A percentile compares a stretch with the other conserved stretches of the same genome.
Conservation (phyloP, 78 protist genomes). For the Dictyostelium capitatum region DNA sequence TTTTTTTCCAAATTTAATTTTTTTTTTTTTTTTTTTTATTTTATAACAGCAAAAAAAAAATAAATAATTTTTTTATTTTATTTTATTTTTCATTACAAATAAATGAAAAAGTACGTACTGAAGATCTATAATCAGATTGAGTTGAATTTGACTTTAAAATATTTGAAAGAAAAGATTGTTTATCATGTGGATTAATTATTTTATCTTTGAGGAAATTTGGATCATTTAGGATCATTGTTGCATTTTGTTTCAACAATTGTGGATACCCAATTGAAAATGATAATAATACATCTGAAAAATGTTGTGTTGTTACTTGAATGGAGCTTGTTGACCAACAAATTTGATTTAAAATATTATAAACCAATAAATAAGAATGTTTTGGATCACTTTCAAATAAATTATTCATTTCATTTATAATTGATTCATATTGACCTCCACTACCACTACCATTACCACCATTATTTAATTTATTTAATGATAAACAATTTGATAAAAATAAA, state of each 20-base stretch:
- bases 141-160: constrained; percentile 26
- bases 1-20: not conserved
- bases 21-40: not conserved
- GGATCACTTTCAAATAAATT: not conserved
- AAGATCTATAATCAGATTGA: constrained; percentile 12
- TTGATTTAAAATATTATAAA: constrained; percentile 45
- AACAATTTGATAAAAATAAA: not conserved
- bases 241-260: constrained; percentile 37
- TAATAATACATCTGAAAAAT: constrained; percentile 34
- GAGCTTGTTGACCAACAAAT: constrained; percentile 8
- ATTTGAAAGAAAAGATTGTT: constrained; percentile 30
- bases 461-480: not conserved
- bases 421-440: not conserved
- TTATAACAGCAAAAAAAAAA: too few species aligned
- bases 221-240: not conserved
- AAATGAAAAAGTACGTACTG: constrained; percentile 38
- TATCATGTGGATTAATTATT: constrained; percentile 4
- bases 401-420: not conserved
- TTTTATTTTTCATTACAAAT: constrained; percentile 32
- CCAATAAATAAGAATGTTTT: constrained; percentile 28
- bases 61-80: not conserved
- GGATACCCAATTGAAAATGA: constrained; percentile 39
- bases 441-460: not conserved
- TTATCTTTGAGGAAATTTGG: constrained; percentile 43
- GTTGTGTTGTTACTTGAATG: not conserved